These are phyloP conservation scores for Penicillium parvum DNA, from an alignment of 495 filamentous ascomycete species.

Conservation along the genomic window DNA sequence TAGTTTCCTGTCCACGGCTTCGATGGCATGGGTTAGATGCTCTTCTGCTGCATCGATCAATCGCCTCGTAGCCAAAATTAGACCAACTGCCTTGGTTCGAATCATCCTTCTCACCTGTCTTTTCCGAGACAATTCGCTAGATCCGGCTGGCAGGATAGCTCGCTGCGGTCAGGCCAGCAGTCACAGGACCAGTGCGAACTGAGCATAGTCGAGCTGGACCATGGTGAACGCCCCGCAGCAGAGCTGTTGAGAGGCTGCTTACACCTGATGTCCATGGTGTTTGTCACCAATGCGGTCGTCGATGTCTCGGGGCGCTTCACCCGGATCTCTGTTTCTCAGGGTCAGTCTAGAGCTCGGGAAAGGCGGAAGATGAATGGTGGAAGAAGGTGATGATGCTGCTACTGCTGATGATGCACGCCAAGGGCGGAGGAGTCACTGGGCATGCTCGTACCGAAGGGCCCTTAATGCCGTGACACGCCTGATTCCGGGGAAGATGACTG, in stretches of 20 bases:
- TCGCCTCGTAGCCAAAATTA: background rate
- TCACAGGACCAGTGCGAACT: background rate
- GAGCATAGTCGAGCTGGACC: background rate
- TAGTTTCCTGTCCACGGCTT: too few species aligned
- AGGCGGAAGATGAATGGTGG: background rate
- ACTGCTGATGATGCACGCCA: conserved; percentile 5
- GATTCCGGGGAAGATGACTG: conserved; percentile 12
- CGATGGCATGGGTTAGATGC: background rate
- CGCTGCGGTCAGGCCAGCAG: background rate
- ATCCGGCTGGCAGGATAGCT: background rate
- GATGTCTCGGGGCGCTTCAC: conserved; percentile 1
- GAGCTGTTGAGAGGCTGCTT: background rate
- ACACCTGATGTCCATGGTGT: too few species aligned
- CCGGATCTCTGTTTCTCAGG: conserved; percentile 2
- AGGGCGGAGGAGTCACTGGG: background rate
- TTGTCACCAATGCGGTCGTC: background rate
- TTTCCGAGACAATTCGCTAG: conserved; percentile 4
- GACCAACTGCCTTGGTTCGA: background rate
- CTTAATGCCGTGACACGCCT: too few species aligned
- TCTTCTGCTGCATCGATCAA: background rate
- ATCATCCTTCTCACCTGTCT: background rate
- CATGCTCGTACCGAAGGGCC: background rate
- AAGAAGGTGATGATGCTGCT: background rate
- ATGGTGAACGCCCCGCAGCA: background rate
- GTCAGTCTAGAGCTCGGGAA: too few species aligned